phyloP scores from a whole-genome alignment of 1,284 basidiomycete genomes.

The Dichomitus squalens region DNA sequence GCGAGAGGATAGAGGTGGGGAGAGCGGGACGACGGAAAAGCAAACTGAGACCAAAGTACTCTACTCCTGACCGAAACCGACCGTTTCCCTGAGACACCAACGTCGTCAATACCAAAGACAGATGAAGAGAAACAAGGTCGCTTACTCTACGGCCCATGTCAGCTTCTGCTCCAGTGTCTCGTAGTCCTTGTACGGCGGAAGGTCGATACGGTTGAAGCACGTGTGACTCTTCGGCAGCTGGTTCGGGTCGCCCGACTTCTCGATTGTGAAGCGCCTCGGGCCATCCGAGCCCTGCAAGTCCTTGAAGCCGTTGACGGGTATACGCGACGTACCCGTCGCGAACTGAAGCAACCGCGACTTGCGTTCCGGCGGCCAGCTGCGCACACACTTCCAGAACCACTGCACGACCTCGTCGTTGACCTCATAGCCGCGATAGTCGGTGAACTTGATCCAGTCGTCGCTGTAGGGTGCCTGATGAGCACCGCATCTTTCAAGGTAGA shows the following conservation, averaged over 20 bases:
- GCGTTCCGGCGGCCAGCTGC: constrained; percentile 94
- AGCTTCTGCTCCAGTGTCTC: constrained; percentile 89
- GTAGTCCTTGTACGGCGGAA: constrained; percentile 92
- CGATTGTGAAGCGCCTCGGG: constrained; percentile 92
- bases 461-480: constrained; percentile 38
- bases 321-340: constrained; percentile 95
- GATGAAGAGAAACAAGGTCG: not conserved
- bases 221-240: constrained; percentile 90
- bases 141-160: constrained; percentile 85
- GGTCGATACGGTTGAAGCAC: constrained; percentile 90
- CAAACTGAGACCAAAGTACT: constrained; percentile 2
- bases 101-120: constrained; percentile 5
- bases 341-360: constrained; percentile 95
- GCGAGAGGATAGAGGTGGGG: not conserved
- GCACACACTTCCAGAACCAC: constrained; percentile 99
- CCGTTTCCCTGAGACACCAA: constrained; percentile 40
- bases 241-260: constrained; percentile 92
- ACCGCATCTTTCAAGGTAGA: not conserved
- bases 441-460: constrained; percentile 87
- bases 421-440: constrained; percentile 83
- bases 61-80: constrained; percentile 48
- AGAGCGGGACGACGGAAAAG: not conserved
- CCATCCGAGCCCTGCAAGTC: constrained; percentile 98
- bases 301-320: constrained; percentile 99
- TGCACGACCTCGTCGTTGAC: constrained; percentile 95